Conservation (phyloP, 2,329 filamentous ascomycete species). For the Fusarium nanum region DNA sequence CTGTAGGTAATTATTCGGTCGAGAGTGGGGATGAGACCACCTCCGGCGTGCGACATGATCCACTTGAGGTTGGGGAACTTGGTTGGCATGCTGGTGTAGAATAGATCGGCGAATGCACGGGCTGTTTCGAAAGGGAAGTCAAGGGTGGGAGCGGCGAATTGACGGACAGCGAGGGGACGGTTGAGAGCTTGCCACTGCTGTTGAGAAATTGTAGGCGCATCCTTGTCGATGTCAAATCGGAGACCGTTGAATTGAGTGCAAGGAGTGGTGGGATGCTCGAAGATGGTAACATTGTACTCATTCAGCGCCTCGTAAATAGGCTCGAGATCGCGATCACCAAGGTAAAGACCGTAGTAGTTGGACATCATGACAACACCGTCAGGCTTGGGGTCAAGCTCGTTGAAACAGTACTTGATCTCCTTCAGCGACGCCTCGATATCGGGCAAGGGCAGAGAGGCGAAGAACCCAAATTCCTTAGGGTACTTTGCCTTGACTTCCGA, state of each 20-base stretch:
- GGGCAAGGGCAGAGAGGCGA: constrained; percentile 3
- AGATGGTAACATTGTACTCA: constrained; percentile 18
- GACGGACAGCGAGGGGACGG: constrained; percentile 11
- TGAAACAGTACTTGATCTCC: background rate
- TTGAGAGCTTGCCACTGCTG: constrained; percentile 26
- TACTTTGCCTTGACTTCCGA: constrained; percentile 16
- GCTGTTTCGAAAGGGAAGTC: constrained; percentile 31
- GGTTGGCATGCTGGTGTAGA: constrained; percentile 34
- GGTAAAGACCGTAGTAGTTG: constrained; percentile 21
- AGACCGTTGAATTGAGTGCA: constrained; percentile 19
- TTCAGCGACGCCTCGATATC: constrained; percentile 16
- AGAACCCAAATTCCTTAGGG: constrained; percentile 15
- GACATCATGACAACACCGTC: constrained; percentile 26
- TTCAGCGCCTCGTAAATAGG: constrained; percentile 1
- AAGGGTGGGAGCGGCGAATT: constrained; percentile 12
- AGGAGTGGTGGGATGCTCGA: constrained; percentile 19
- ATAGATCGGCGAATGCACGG: constrained; percentile 36
- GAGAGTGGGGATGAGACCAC: constrained; percentile 41
- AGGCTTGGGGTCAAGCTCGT: constrained; percentile 1
- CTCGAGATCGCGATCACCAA: constrained; percentile 12
- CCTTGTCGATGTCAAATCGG: constrained; percentile 6
- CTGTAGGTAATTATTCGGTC: constrained; percentile 35
- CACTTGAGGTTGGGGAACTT: constrained; percentile 42
- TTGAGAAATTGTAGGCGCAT: background rate
- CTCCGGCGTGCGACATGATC: constrained; percentile 46